Evolutionary conservation across 805 yeast species (phyloP).

Genomic region (Yarrowia alimentaria): DNA sequence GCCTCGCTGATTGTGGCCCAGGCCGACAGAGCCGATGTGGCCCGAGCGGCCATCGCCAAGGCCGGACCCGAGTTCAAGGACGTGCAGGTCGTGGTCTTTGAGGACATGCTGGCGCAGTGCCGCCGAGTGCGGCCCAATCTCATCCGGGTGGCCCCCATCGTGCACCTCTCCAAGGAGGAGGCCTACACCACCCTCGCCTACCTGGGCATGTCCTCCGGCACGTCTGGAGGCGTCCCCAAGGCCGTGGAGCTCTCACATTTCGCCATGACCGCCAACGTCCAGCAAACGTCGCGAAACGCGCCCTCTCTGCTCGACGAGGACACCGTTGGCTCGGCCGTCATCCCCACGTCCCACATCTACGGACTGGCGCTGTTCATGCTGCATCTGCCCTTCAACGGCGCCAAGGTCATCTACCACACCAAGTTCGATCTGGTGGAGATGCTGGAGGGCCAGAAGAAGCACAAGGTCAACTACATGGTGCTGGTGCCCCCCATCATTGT

Average conservation of each 20-base stretch:
- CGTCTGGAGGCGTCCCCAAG: conserved; percentile 59
- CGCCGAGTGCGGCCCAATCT: conserved; percentile 20
- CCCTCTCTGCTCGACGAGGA: conserved; percentile 49
- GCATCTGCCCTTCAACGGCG: conserved; percentile 23
- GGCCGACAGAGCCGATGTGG: conserved; percentile 9
- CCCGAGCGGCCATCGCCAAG: conserved; percentile 43
- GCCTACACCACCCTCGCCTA: conserved; percentile 32
- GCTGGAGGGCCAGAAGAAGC: conserved; percentile 30
- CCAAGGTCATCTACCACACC: conserved; percentile 14
- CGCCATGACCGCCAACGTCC: conserved; percentile 47
- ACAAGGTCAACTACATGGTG: conserved; percentile 43
- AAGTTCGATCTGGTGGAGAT: conserved; percentile 26
- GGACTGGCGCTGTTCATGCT: conserved; percentile 38
- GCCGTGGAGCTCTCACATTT: conserved; percentile 68
- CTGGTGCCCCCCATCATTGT: conserved; percentile 47
- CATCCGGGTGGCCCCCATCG: conserved; percentile 8
- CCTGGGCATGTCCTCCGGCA: conserved; percentile 40
- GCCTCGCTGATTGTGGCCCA: conserved; percentile 13
- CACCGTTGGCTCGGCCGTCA: conserved; percentile 33
- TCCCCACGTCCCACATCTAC: conserved; percentile 41
- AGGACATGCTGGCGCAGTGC: conserved; percentile 14
- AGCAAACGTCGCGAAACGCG: conserved; percentile 33
- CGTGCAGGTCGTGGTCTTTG: conserved; percentile 17
- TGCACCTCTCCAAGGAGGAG: conserved; percentile 7
- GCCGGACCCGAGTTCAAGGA: conserved; percentile 41